phyloP scores from a whole-genome alignment of 1,139 yeast genomes.

The Debaryomyces sp. region DNA sequence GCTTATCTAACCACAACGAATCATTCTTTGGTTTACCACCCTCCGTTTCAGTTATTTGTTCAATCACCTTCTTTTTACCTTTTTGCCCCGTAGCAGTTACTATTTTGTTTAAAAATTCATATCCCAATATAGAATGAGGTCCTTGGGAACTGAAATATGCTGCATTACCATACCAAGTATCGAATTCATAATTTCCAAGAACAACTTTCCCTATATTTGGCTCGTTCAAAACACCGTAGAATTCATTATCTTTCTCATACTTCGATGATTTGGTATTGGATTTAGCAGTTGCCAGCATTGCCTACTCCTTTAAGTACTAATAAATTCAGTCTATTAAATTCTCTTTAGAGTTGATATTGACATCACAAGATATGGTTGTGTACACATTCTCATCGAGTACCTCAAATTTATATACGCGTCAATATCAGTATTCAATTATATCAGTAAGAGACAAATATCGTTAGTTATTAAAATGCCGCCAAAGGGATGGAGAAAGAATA shows the following conservation, averaged over 20 bases:
- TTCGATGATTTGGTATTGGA: constrained; percentile 3
- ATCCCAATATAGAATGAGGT: constrained; percentile 34
- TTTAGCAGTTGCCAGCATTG: constrained; percentile 1
- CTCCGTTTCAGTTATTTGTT: constrained; percentile 3
- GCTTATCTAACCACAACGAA: constrained; percentile 56
- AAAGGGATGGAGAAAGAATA: constrained; percentile 80
- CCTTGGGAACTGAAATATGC: constrained; percentile 59
- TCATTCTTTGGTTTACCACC: constrained; percentile 4
- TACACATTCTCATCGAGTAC: not conserved
- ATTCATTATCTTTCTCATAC: constrained; percentile 23
- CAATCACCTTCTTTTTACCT: constrained; percentile 27
- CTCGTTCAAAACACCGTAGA: constrained; percentile 60
- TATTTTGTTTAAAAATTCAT: constrained; percentile 16
- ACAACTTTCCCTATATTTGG: constrained; percentile 68
- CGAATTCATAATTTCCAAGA: constrained; percentile 65
- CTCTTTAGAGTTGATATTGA: not conserved
- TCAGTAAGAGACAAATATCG: not conserved
- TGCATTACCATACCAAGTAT: constrained; percentile 86
- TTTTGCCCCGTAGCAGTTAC: constrained; percentile 13
- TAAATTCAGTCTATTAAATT: not conserved
- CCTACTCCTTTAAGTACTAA: not conserved
- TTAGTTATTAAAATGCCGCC: constrained; percentile 61
- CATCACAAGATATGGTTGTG: not conserved
- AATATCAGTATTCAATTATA: not conserved
- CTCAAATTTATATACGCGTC: constrained; percentile 4